phyloP scores from a whole-genome alignment of 2,329 filamentous ascomycete species.

The Amauroascus verrucosus region DNA sequence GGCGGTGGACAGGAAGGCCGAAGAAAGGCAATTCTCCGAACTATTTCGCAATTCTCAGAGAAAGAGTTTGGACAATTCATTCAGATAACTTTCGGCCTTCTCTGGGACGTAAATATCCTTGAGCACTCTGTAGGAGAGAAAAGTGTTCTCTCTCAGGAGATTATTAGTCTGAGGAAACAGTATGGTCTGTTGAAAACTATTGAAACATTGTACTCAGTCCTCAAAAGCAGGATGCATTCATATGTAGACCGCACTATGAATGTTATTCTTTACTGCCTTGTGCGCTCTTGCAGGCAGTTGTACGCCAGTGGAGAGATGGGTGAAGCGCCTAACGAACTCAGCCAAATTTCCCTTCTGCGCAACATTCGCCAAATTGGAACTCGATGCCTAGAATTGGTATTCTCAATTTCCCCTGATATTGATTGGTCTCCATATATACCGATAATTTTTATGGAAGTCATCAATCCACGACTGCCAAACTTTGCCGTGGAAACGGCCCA shows the following conservation, averaged over 20 bases:
- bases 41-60: constrained; percentile 65
- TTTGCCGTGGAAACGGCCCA: constrained; percentile 80
- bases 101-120: constrained; percentile 53
- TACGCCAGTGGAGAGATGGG: constrained; percentile 20
- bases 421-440: constrained; percentile 63
- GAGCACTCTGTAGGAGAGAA: constrained; percentile 42
- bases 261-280: constrained; percentile 69
- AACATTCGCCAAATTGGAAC: constrained; percentile 53
- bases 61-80: constrained; percentile 72
- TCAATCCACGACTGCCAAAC: constrained; percentile 66
- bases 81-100: constrained; percentile 63
- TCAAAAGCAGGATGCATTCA: constrained; percentile 61
- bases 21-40: constrained; percentile 61
- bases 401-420: constrained; percentile 59
- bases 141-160: constrained; percentile 46
- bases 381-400: constrained; percentile 71
- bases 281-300: constrained; percentile 54
- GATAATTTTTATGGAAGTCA: constrained; percentile 60
- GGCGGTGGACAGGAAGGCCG: constrained; percentile 66
- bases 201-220: constrained; percentile 71
- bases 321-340: constrained; percentile 19
- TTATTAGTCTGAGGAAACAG: constrained; percentile 65
- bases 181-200: constrained; percentile 88
- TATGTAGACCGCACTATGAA: constrained; percentile 62
- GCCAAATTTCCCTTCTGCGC: constrained; percentile 28